Base-by-base conservation (phyloP, 106 monocot genomes). In the Allium cepa region DNA sequence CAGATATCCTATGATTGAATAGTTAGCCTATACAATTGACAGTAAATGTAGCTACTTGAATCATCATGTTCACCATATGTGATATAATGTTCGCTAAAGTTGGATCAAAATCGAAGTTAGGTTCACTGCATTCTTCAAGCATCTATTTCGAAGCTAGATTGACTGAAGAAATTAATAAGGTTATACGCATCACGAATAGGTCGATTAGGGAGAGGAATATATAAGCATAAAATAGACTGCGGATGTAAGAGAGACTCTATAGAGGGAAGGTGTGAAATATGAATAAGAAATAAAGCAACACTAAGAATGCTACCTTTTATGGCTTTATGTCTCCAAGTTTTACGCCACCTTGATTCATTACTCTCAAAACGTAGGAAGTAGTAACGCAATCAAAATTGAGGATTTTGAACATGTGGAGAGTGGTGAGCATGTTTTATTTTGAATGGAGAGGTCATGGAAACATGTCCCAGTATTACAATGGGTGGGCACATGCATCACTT, bases 51-150 rank as follows among this genome's bases (percentile, higher is more conserved):
- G 96, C 96, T 12, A 96, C 96, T 75, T 96, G 96, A 75, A 96
- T 96, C 96, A 96, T 96, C 96, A 96, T 89, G 72, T 97, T 97
- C 68, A 90, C 97, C 88, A 97, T 97, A 72, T 97, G 92, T 0
- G 97, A 92, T 2, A 97, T 92, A 0, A 92, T 97, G 68, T 97
- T 97, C 36, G 89, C 92, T n/a, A 97, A 78, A 74, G 88, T 97
- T 1, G 97, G 92, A 58, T 92, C 92, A 77, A 97, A 90, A 7
- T 84, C 84, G 0, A 92, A 86, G 26, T 97, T 92, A 8, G 97
- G 97, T 60, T 97, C 97, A 4, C 92, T 83, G 68, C 97, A 97
- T 63, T 97, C 97, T 69, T 92, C 92, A 6, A 92, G 97, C 97
- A 97, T 97, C 67, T 86, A 71, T 57, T 88, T 92, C 8, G 77